phyloP scores from a whole-genome alignment of 257 asterid genomes.

The Knoxia roxburghii region DNA sequence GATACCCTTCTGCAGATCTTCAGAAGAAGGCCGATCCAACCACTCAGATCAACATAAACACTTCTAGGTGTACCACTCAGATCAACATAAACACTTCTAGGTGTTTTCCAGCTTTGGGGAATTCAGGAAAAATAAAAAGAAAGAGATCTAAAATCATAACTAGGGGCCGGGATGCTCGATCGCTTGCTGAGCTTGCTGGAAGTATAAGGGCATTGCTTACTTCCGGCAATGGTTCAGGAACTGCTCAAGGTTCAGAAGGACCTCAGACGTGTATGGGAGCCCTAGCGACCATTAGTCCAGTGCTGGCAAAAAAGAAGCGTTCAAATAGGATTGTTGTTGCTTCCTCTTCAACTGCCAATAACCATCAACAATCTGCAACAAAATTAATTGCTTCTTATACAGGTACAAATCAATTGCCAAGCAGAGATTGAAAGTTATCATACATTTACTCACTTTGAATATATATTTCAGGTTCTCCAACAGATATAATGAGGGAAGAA shows the following conservation, averaged over 20 bases:
- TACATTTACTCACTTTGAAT: background rate
- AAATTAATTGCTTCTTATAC: slow-evolving; percentile 29
- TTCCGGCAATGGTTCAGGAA: slow-evolving; percentile 27
- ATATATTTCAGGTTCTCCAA: slow-evolving; percentile 50
- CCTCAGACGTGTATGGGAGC: slow-evolving; percentile 50
- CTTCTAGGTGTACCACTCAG: slow-evolving; percentile 21
- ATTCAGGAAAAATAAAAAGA: slow-evolving; percentile 33
- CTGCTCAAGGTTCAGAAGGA: slow-evolving; percentile 28
- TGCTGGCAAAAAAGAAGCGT: slow-evolving; percentile 45
- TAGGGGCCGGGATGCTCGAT: slow-evolving; percentile 39
- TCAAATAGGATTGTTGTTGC: slow-evolving; percentile 43
- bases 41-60: slow-evolving; percentile 28
- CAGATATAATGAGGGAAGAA: slow-evolving; percentile 47
- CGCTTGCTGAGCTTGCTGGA: slow-evolving; percentile 36
- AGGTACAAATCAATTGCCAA: slow-evolving; percentile 3
- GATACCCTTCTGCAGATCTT: slow-evolving; percentile 17
- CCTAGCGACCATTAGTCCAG: slow-evolving; percentile 36
- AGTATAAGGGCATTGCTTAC: slow-evolving; percentile 29
- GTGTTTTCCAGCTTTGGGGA: slow-evolving; percentile 41
- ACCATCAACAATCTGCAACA: slow-evolving; percentile 27
- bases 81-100: slow-evolving; percentile 27
- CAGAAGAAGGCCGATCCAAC: slow-evolving; percentile 17
- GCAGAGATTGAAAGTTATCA: background rate
- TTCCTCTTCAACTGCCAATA: slow-evolving; percentile 28
- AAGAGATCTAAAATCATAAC: slow-evolving; percentile 51